These are phyloP conservation scores for Candida alai DNA, from an alignment of 805 yeast species.

Conservation along the genomic window DNA sequence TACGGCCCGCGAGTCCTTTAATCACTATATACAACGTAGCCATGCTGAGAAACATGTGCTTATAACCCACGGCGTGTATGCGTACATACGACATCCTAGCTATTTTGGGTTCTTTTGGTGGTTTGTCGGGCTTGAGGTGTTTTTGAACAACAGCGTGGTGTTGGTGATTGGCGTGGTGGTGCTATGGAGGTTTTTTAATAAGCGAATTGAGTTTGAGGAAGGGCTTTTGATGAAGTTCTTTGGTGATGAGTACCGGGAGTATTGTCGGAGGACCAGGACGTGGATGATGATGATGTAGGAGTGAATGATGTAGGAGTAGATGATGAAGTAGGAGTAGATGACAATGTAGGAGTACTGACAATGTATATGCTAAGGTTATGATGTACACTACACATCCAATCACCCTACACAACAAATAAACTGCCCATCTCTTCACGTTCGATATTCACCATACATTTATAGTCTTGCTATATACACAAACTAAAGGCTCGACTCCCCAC, in stretches of 20 bases:
- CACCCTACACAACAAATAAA: no score
- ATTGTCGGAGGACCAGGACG: constrained; percentile 46
- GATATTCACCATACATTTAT: no score
- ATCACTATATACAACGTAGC: constrained; percentile 65
- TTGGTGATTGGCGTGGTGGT: constrained; percentile 49
- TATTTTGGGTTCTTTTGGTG: constrained; percentile 91
- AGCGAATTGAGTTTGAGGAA: constrained; percentile 74
- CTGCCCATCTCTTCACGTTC: no score
- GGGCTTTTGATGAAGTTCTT: constrained; percentile 60
- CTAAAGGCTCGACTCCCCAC: no score
- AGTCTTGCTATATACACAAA: no score
- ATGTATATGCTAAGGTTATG: no score
- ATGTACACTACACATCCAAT: no score
- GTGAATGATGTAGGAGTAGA: no score
- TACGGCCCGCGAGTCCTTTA: constrained; percentile 82
- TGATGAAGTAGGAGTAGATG: no score
- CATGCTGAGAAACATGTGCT: constrained; percentile 52
- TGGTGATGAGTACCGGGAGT: constrained; percentile 58
- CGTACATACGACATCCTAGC: constrained; percentile 75
- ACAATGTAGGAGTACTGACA: no score
- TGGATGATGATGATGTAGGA: constrained; percentile 49
- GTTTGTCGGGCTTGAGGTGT: constrained; percentile 82
- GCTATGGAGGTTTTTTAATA: constrained; percentile 64
- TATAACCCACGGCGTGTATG: constrained; percentile 73
- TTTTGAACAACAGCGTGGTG: constrained; percentile 64